Base-by-base conservation (phyloP, 441 rosid species). In the Omphalea diandra region DNA sequence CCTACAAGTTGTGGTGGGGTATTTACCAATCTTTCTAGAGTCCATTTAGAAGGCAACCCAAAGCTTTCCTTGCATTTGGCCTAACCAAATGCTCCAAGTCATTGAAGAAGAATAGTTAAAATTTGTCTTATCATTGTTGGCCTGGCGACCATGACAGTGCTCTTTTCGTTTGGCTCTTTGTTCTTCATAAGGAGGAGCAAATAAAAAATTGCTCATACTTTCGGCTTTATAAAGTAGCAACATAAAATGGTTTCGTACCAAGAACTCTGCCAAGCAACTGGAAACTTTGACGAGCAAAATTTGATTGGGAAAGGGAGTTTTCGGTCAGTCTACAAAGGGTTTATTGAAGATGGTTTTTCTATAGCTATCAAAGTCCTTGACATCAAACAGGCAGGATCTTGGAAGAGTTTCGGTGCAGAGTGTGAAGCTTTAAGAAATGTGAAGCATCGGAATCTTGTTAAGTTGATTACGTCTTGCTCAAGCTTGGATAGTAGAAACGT, bases 401-500 rank as follows among this genome's bases (percentile, higher is more conserved):
- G 63, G 65, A 88, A 78, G 67, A 84, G 86, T 58, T 88, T 88
- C 62, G 4, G 62, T 0, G 83, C 84, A 17, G 89, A 86, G 59
- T 88, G 90, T 29, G 84, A 79, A 64, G 86, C 85, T 24, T 43
- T 86, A 32, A 78, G 80, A 61, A 83, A 76, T 22, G 73, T 77
- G 1, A 83, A 88, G 67, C 91, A 86, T 27, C 74, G 81, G 11
- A 88, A 86, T 74, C 84, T 88, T 52, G 79, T 88, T 44, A 88
- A 83, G 65, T 69, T 86, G 65, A 63, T 88, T 49, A 85, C 88
- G 24, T 81, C 84, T 11, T 88, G 93, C 79, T 85, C 87, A 3
- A 82, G 83, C 61, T 43, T 82, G 20, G 90, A 86, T 71, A n/a
- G n/a, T 70, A 20, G 41, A 22, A 79, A 80, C 52, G 63, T 1